Base-by-base conservation (phyloP, 2,329 filamentous ascomycete genomes). In the Fusarium secorum region DNA sequence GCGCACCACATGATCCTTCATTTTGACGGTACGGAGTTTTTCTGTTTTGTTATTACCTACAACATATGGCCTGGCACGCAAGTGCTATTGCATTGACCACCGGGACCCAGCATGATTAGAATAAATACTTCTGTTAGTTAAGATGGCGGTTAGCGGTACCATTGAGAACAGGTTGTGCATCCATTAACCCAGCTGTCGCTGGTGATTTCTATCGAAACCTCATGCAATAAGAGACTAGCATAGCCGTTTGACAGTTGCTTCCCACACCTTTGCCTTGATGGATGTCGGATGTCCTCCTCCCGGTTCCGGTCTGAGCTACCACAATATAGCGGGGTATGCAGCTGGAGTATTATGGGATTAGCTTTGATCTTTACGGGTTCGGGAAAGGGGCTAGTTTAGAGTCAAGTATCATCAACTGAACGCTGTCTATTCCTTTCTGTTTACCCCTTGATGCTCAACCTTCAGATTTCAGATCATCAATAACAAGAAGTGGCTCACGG, bases 401-500 rank as follows among this genome's bases (percentile, higher is more conserved):
- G 35, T 44, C 28, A 18, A 54, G 15, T 11, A 30, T 18, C 17
- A 44, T 44, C 15, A 20, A 14, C 6, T 17, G 18, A 42, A 22
- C 15, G 14, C 38, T 24, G 35, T 28, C 46, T 33, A 33, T 49
- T 33, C 22, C 13, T 49, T 33, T 49, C 46, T 33, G 22, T 32
- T 48, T 48, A n/a, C 45, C n/a, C n/a, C 14, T 38, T 38, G 18
- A 57, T 30, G 15, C 11, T 13, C 18, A 20, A 18, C 30, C 33
- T 20, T 24, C n/a, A 81, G 79, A 64, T 79, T 22, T 30, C n/a
- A 81, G 79, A 64, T 80, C 24, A 77, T 78, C 13, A 76, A 57
- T 33, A 78, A 71, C 36, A 73, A 78, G 8, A 78, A 82, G 67
- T 82, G 79, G 80, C 70, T 79, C 35, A 53, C 66, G 18, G 77